Evolutionary conservation across 352 stramenopile genomes (phyloP), one percentile per base, ranked within the genome.

Genomic region (Phytophthora megakarya): DNA sequence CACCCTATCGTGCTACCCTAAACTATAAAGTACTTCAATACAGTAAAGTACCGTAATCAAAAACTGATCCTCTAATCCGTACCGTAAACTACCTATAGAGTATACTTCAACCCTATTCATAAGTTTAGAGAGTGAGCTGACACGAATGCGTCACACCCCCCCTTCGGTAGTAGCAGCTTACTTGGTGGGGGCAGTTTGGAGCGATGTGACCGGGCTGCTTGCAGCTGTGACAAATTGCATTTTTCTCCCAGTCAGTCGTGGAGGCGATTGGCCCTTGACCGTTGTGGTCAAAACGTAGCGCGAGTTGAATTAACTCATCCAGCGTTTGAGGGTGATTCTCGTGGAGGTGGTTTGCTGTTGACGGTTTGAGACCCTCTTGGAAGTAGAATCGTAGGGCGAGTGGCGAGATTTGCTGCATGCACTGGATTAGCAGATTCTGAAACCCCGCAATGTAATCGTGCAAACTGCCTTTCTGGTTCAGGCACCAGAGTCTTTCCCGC

Each of bases 361-460:
- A 18, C 9, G 21, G 15, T 30, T 52, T 46, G 8, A 61, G 13
- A 5, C 51, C 38, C 35, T 60, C 39, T 18, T 60, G 51, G 11
- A 60, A 60, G 19, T 44, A 60, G 26, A 59, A 60, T 15, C 51
- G 38, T 2, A 60, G 11, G 1, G 50, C 51, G 1, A 60, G 51
- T 18, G 25, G 39, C 19, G 52, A 61, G 10, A 61, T 61, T 38
- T 30, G 40, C 30, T 44, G 5, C 19, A 19, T 49, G 21, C 53
- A 46, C 16, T 52, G 42, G 15, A 52, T 52, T 1, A 52, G 6
- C 19, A 61, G 9, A 21, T 52, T 26, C 15, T 61, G 42, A 5
- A 51, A 61, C 16, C 40, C 53, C 13, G 38, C 40, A n/a, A 61
- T 25, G 16, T 61, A 61, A 19, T 61, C 52, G n/a, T 51, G 42